Evolutionary conservation across 2,329 filamentous ascomycete species (phyloP), one percentile per base, ranked within the genome.

Genomic region (Aureobasidium sp.): DNA sequence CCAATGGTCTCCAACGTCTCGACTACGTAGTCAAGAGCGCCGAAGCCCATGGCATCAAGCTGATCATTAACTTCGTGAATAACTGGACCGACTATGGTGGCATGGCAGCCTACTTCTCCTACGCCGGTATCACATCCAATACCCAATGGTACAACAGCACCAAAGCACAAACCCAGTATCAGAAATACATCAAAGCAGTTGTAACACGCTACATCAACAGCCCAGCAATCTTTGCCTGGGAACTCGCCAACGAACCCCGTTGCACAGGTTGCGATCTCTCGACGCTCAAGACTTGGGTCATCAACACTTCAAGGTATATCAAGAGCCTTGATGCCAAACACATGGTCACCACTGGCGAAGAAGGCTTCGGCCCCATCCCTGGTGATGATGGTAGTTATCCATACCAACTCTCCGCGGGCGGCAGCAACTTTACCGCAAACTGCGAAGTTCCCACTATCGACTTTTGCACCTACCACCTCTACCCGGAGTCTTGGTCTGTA

Each of bases 1-100:
- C 78, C 37, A 74, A 87, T 68, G 84, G 85, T 17, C 79, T 88
- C 9, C 78, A 85, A 69, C 79, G 84, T 15, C 79, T 88, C 2
- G 85, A 88, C 67, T 82, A 82, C 57, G 83, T 87, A 1, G 84
- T 88, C 57, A 69, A 77, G 40, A 75, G 80, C 0, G 84, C 84
- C 5, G 83, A 85, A 69, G 74, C 76, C 59, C 75, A 81, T 58
- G 81, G 80, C 4, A 76, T 88, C 65, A 85, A 85, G 69, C 74
- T 87, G 5, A 84, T 88, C 63, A 80, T 85, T 67, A 81, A 83
- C 65, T 83, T 87, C 45, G 82, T 87, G 60, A 88, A 88, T 73
- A 83, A 88, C 73, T 89, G 85, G 84, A 76, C 75, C 47, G 86
- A 88, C 67, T 87, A 86, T 9, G 47, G 47, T 19, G 47, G 84